phyloP scores from a whole-genome alignment of 2,329 filamentous ascomycete genomes.

The Hymenoscyphus linearis region DNA sequence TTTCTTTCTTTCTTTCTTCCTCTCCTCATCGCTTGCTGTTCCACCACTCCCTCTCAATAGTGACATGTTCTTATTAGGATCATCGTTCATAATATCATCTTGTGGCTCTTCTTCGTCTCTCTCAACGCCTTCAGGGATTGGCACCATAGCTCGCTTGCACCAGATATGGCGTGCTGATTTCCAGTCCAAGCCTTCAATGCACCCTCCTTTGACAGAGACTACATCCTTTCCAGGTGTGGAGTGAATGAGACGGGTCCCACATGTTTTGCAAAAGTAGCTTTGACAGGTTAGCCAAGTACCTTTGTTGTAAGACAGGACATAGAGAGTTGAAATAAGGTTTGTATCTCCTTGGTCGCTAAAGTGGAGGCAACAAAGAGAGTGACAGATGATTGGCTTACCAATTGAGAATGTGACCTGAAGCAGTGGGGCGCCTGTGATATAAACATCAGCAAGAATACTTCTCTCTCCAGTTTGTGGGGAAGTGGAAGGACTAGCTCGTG shows the following conservation, averaged over 20 bases:
- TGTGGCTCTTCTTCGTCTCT: conserved; percentile 47
- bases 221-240: conserved; percentile 53
- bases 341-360: background rate
- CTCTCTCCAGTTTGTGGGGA: background rate
- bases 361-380: background rate
- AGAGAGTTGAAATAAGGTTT: background rate
- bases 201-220: conserved; percentile 62
- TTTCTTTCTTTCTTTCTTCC: background rate
- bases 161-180: conserved; percentile 59
- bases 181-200: conserved; percentile 59
- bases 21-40: conserved; percentile 1
- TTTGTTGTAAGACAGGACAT: background rate
- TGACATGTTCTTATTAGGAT: background rate
- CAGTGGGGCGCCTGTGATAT: conserved; percentile 47
- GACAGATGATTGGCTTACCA: conserved; percentile 33
- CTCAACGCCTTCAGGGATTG: conserved; percentile 60
- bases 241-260: conserved; percentile 62
- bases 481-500: background rate
- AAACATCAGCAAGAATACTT: background rate
- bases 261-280: conserved; percentile 58
- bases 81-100: background rate
- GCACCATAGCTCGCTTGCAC: conserved; percentile 59
- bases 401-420: conserved; percentile 51
- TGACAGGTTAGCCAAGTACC: background rate
- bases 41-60: conserved; percentile 4